A percentile compares a stretch with the other conserved stretches of the same genome.
These are phyloP conservation scores for Talaromyces sp. DNA, from an alignment of 2,329 filamentous ascomycete genomes.

Conservation along the genomic window DNA sequence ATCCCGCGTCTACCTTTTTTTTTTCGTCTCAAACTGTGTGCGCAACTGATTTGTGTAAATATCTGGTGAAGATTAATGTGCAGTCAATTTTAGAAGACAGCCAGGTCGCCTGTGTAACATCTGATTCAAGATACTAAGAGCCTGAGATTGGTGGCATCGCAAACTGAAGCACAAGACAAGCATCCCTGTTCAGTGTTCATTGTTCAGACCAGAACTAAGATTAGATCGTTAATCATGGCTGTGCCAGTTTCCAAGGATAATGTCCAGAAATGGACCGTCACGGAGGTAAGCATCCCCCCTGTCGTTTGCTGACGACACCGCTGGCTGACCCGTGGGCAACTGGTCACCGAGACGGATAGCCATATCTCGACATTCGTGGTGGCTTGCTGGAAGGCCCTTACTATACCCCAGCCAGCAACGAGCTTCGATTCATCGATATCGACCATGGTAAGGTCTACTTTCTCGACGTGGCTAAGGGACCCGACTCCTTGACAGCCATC, in stretches of 20 bases:
- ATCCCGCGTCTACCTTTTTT: not conserved
- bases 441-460: conserved; percentile 69
- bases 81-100: not conserved
- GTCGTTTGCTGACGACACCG: conserved; percentile 9
- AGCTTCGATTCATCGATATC: conserved; percentile 60
- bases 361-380: conserved; percentile 35
- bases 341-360: conserved; percentile 20
- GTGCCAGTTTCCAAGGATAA: not conserved
- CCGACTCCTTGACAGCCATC: conserved; percentile 53
- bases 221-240: not conserved
- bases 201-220: not conserved
- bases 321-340: not conserved
- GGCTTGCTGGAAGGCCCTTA: conserved; percentile 39
- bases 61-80: not conserved
- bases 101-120: not conserved
- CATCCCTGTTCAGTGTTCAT: no score
- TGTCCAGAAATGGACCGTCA: conserved; percentile 44
- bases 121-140: not conserved
- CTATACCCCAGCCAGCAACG: conserved; percentile 33
- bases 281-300: conserved; percentile 29
- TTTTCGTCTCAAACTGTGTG: not conserved
- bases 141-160: not conserved
- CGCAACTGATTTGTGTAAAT: not conserved
- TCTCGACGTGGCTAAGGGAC: conserved; percentile 61
- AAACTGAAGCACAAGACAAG: not conserved